Base-by-base conservation (phyloP, 2,329 filamentous ascomycete genomes). In the Simplicillium aogashimaense region DNA sequence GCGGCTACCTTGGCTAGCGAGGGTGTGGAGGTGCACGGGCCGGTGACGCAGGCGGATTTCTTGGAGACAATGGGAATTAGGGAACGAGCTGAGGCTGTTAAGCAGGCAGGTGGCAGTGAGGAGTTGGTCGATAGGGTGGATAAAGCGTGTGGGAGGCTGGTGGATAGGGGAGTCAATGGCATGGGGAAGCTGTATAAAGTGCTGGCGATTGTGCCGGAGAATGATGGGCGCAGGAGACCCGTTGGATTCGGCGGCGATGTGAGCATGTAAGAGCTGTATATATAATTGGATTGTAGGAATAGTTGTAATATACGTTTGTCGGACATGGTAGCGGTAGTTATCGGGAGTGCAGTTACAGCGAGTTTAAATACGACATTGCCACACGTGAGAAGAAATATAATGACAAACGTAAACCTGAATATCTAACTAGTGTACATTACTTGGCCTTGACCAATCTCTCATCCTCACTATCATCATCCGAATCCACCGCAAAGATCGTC, bases 111-210 rank as follows among this genome's bases (percentile, higher is more conserved):
- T 13, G 48, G 53, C 10, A 47, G 54, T 15, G 63, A 67, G 44
- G 63, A 74, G 44, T 70, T 69, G 46, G 74, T 64, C 25, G 69
- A 67, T 48, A 76, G 78, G 38, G 69, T 95, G 28, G 78, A 87
- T 47, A 75, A 69, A 46, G 81, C 83, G 0, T 94, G 87, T 77
- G 82, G 77, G 63, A 71, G 92, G 45, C 65, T 98, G 38, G 77
- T 95, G n/a, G 89, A 95, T 58, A 71, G 78, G 33, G 82, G 85
- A 0, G 83, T 80, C 2, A 79, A 77, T 38, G 90, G 88, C 0
- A 98, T 98, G 92, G 92, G 30, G 0, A 89, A 82, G 64, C 67
- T 95, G 16, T 98, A 98, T 60, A 95, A 97, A 65, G 89, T 79
- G 17, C 72, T 98, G 72, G 86, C 89, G 11, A 86, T 98, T 51